Conservation (phyloP, 352 stramenopile species). For the Detonula confervacea region DNA sequence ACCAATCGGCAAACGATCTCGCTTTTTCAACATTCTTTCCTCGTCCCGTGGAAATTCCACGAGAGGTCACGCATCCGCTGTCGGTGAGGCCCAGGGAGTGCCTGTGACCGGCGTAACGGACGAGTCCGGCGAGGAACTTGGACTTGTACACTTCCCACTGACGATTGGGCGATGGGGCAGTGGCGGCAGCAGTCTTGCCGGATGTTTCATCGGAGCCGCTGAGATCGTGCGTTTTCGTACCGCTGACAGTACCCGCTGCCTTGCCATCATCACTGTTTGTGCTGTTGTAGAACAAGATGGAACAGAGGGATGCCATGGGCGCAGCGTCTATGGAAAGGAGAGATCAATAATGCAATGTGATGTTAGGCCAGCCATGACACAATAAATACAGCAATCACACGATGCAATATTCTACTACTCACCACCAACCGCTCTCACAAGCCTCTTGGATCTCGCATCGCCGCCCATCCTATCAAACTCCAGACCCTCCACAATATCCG, state of each 20-base stretch:
- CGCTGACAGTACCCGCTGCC: neutral
- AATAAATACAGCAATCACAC: neutral
- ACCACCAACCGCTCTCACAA: slow-evolving; percentile 65
- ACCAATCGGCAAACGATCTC: slow-evolving; percentile 74
- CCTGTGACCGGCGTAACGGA: slow-evolving; percentile 75
- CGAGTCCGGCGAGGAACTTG: slow-evolving; percentile 72
- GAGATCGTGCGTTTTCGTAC: slow-evolving; percentile 11
- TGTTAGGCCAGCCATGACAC: neutral
- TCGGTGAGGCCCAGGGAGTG: slow-evolving; percentile 65
- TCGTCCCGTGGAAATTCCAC: slow-evolving; percentile 45
- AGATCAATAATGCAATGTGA: neutral
- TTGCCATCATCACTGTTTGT: slow-evolving; percentile 49
- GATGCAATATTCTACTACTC: neutral
- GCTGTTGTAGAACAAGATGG: slow-evolving; percentile 79
- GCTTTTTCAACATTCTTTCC: slow-evolving; percentile 50
- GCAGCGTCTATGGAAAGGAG: slow-evolving; percentile 56
- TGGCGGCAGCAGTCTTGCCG: too few species aligned
- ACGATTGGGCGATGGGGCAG: slow-evolving; percentile 55
- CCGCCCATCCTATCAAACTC: slow-evolving; percentile 42
- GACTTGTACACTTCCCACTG: slow-evolving; percentile 71
- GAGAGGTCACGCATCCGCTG: slow-evolving; percentile 71
- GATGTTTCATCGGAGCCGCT: slow-evolving; percentile 16
- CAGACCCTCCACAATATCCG: slow-evolving; percentile 41
- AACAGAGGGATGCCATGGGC: slow-evolving; percentile 76
- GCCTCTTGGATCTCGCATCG: slow-evolving; percentile 33